Conservation (phyloP, 202 grass and related monocot species). For the Eragrostis tef region DNA sequence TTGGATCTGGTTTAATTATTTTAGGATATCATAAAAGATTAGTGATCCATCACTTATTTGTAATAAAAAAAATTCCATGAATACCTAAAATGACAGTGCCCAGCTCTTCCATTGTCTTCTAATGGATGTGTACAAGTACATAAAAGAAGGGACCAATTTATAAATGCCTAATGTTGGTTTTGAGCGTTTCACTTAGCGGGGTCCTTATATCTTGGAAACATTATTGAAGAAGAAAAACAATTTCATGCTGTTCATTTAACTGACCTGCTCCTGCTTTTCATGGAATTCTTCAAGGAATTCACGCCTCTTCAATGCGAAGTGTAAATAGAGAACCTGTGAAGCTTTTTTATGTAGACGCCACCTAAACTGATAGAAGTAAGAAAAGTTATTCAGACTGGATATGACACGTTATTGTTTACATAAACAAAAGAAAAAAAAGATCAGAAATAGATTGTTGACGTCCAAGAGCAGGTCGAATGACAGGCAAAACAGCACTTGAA, state of each 20-base stretch:
- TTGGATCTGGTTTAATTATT: background rate
- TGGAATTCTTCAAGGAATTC: slow-evolving; percentile 92
- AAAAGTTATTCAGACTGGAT: slow-evolving; percentile 50
- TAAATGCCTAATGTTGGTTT: background rate
- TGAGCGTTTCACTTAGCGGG: background rate
- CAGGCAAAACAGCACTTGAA: slow-evolving; percentile 95
- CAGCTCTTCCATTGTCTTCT: background rate
- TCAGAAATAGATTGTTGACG: slow-evolving; percentile 92
- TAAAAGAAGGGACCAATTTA: background rate
- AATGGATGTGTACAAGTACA: background rate
- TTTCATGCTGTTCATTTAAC: slow-evolving; percentile 4
- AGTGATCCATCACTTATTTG: background rate
- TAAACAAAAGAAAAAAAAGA: too few species aligned
- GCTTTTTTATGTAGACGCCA: slow-evolving; percentile 98
- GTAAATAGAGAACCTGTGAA: slow-evolving; percentile 88
- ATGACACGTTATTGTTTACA: slow-evolving; percentile 8
- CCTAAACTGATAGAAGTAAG: slow-evolving; percentile 82
- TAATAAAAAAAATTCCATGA: background rate
- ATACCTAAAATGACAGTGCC: background rate
- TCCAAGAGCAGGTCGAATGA: slow-evolving; percentile 88
- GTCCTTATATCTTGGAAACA: slow-evolving; percentile 3
- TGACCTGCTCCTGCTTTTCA: slow-evolving; percentile 98
- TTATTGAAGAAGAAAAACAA: background rate
- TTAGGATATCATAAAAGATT: background rate
- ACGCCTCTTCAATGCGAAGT: slow-evolving; percentile 88